Conservation (phyloP, 371 early-diverging fungal genomes). For the Mucor indicus region DNA sequence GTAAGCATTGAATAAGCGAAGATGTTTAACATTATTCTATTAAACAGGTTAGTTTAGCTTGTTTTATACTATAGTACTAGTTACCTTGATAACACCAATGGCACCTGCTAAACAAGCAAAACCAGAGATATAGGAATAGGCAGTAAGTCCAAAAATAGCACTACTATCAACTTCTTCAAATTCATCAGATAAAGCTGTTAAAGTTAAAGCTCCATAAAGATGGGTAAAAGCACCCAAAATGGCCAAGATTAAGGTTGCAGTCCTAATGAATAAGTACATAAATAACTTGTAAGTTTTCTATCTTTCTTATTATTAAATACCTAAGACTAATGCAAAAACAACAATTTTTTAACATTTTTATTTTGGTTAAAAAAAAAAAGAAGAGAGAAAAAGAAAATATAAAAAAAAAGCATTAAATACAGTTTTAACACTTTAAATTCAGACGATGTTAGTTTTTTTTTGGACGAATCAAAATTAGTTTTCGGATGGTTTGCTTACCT, state of each 20-base stretch:
- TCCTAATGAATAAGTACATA: conserved; percentile 17
- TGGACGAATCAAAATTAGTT: too few relatives aligned
- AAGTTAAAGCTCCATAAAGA: conserved; percentile 28
- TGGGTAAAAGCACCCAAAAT: conserved; percentile 33
- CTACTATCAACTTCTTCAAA: conserved; percentile 28
- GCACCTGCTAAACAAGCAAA: conserved; percentile 39
- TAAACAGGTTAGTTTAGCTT: neutral
- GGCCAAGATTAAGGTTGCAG: conserved; percentile 38
- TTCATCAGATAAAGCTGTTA: conserved; percentile 30
- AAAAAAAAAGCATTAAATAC: too few relatives aligned
- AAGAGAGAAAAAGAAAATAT: conserved; percentile 1
- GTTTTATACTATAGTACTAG: neutral
- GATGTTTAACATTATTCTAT: conserved; percentile 43
- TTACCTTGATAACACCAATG: conserved; percentile 42
- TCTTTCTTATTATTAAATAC: conserved; percentile 6
- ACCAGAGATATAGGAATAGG: conserved; percentile 37
- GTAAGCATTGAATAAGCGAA: conserved; percentile 29
- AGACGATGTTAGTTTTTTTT: too few relatives aligned
- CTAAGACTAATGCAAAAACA: conserved; percentile 41
- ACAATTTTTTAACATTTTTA: conserved; percentile 31
- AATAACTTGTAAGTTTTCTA: neutral
- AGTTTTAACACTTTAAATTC: too few relatives aligned
- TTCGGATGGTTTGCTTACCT: too few relatives aligned
- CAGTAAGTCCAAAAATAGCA: conserved; percentile 31
- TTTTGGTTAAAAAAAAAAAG: conserved; percentile 1